A percentile compares a stretch with the other conserved stretches of the same genome.
phyloP scores from a whole-genome alignment of 225 moss, liverwort and hornwort species.

The Pseudisothecium myosuroides region DNA sequence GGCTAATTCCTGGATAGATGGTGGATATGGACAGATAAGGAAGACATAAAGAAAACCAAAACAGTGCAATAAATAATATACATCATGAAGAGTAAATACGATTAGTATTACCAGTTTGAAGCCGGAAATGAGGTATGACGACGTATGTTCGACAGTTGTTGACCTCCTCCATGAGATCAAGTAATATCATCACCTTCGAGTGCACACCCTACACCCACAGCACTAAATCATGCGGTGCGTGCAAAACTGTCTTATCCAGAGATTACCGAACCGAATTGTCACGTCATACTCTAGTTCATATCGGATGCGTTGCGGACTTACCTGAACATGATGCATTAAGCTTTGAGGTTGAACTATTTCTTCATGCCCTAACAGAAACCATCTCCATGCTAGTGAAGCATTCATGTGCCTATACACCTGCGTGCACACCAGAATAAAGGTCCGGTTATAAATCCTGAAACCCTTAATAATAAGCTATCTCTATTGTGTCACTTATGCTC shows the following conservation, averaged over 20 bases:
- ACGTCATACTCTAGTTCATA: neutral
- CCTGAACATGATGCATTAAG: conserved; percentile 17
- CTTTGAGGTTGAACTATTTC: neutral
- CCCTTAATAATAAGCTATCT: neutral
- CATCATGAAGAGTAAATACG: neutral
- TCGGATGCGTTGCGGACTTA: neutral
- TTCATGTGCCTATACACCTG: conserved; percentile 34
- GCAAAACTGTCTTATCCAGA: neutral
- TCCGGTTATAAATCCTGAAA: neutral
- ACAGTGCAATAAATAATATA: neutral
- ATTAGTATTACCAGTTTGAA: conserved; percentile 13
- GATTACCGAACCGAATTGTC: neutral
- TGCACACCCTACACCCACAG: conserved; percentile 23
- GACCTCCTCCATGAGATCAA: conserved; percentile 45
- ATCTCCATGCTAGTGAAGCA: conserved; percentile 43
- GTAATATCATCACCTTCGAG: conserved; percentile 17
- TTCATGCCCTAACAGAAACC: conserved; percentile 22
- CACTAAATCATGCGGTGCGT: neutral
- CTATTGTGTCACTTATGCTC: neutral
- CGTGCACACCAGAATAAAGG: neutral
- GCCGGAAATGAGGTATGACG: conserved; percentile 21
- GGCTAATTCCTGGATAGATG: neutral
- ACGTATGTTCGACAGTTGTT: conserved; percentile 26
- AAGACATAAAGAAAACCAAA: neutral
- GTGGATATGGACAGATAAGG: neutral